Conservation (phyloP, 805 yeast species). For the Yamadazyma paraphyllophila region DNA sequence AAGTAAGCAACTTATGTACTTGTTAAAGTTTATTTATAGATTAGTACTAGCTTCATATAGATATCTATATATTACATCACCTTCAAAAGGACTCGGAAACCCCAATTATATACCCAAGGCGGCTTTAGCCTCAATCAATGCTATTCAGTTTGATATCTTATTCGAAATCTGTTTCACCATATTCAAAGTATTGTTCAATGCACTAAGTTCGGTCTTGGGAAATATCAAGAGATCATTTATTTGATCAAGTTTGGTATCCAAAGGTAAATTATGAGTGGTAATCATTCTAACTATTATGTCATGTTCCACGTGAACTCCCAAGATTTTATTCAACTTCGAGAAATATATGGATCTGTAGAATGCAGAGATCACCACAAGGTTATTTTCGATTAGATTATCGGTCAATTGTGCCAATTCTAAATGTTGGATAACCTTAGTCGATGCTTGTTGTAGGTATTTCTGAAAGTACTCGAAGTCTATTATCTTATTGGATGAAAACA, state of each 20-base stretch:
- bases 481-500: slow-evolving; percentile 13
- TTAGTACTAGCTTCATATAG: too few relatives aligned
- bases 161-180: slow-evolving; percentile 7
- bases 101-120: too few relatives aligned
- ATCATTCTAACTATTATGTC: slow-evolving; percentile 34
- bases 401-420: slow-evolving; percentile 14
- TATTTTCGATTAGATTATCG: slow-evolving; percentile 29
- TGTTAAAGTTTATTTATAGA: too few relatives aligned
- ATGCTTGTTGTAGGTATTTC: slow-evolving; percentile 9
- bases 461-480: slow-evolving; percentile 17
- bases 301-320: slow-evolving; percentile 21
- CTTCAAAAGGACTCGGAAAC: too few relatives aligned
- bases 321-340: slow-evolving; percentile 17
- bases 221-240: slow-evolving; percentile 23
- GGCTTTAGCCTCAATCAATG: too few relatives aligned
- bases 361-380: slow-evolving; percentile 27
- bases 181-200: not conserved
- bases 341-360: slow-evolving; percentile 28
- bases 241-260: slow-evolving; percentile 34
- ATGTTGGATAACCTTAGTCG: slow-evolving; percentile 8
- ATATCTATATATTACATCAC: too few relatives aligned
- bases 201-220: not conserved
- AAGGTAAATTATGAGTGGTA: slow-evolving; percentile 28
- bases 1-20: too few relatives aligned
- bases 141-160: not conserved